Evolutionary conservation across 2,329 filamentous ascomycete genomes (phyloP).

Genomic region (Nemania diffusa): DNA sequence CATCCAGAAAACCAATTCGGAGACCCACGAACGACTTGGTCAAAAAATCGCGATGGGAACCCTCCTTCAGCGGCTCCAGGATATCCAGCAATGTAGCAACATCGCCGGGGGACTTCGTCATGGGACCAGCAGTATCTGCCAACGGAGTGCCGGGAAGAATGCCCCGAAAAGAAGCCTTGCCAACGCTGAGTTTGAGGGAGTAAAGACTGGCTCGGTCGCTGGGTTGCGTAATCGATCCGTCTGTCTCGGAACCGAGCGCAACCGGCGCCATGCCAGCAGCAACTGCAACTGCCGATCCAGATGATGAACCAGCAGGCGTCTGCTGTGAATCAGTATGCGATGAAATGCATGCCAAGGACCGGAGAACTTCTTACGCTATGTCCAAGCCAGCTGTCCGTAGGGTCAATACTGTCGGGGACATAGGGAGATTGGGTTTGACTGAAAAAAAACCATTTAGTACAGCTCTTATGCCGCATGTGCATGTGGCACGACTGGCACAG

Average conservation of each 20-base stretch:
- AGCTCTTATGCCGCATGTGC: no score
- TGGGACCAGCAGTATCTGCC: background rate
- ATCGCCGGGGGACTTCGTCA: background rate
- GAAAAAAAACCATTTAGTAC: no score
- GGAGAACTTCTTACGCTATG: background rate
- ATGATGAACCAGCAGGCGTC: constrained; percentile 1
- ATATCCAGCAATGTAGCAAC: background rate
- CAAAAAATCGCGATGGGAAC: background rate
- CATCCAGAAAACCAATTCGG: background rate
- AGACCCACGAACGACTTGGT: background rate
- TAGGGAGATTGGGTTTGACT: background rate
- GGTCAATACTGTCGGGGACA: background rate
- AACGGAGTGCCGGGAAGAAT: background rate
- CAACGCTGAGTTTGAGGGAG: background rate
- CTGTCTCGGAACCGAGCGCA: background rate
- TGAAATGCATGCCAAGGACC: no score
- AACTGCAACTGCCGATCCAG: background rate
- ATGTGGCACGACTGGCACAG: no score
- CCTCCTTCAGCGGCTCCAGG: no score
- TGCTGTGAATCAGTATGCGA: no score
- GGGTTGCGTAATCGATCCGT: background rate
- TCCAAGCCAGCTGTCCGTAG: background rate
- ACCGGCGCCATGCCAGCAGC: background rate
- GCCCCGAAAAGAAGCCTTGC: no score
- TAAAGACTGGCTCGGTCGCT: background rate